Evolutionary conservation across 805 yeast species (phyloP).

Genomic region (Metschnikowia shivogae): DNA sequence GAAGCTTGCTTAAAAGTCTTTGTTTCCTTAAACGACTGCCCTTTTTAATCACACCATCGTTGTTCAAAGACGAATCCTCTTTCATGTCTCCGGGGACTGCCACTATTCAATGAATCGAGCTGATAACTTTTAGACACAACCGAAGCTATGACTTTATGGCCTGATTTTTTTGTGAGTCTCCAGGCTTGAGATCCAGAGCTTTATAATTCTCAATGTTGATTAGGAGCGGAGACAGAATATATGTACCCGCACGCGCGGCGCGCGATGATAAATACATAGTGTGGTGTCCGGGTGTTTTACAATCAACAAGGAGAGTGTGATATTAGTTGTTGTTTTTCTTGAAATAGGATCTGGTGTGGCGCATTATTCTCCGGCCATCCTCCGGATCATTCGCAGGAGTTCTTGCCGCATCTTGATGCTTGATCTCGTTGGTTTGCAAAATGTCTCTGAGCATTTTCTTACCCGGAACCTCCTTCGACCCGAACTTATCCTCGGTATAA

Average conservation of each 20-base stretch:
- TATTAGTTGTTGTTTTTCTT: conserved; percentile 19
- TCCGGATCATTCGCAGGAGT: conserved; percentile 27
- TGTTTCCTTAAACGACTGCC: neutral
- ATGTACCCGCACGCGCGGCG: conserved; percentile 3
- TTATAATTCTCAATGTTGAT: neutral
- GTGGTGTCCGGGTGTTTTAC: conserved; percentile 7
- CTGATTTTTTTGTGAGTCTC: neutral
- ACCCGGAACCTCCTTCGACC: conserved; percentile 4
- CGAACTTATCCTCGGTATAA: conserved; percentile 13
- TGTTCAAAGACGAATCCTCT: neutral
- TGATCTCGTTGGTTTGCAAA: conserved; percentile 13
- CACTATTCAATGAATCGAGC: neutral
- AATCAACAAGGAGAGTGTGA: neutral
- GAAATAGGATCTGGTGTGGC: conserved; percentile 39
- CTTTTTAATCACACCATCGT: neutral
- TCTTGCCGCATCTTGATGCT: conserved; percentile 5
- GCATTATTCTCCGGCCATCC: conserved; percentile 25
- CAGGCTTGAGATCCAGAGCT: neutral
- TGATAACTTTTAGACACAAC: neutral
- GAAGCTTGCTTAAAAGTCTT: conserved; percentile 5
- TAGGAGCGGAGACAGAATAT: conserved; percentile 2
- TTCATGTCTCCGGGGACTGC: neutral
- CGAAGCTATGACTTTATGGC: neutral
- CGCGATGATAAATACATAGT: conserved; percentile 1
- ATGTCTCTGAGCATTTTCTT: conserved; percentile 33